Evolutionary conservation across 805 yeast species (phyloP), one percentile per base, ranked within the genome.

Genomic region (Millerozyma miso): DNA sequence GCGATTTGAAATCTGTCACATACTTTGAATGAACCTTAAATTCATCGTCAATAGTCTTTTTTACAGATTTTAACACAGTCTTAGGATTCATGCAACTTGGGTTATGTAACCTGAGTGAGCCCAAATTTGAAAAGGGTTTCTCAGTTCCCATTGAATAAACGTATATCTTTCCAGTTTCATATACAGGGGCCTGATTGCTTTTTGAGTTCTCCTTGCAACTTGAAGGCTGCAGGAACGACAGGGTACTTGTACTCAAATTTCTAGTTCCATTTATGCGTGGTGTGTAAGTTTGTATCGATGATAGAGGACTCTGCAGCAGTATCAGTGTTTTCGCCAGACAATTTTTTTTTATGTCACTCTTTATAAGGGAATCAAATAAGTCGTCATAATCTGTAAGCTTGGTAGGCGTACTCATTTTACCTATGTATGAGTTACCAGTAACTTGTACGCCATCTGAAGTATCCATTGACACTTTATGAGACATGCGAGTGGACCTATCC

Each of bases 21-120:
- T 43, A 54, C 26, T 34, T 34, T 41, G 51, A 49, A 29, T 54
- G 51, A 12, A 51, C 35, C 4, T 44, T 43, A 33, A 53, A 46
- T 39, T 56, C 60, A 7, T 39, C 41, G 8, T 36, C 29, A 10
- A 54, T 40, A 3, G 57, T 42, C n/a, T 19, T 19, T 13, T 29
- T 42, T 4, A 56, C 53, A 4, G 50, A 39, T 33, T 33, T 17
- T 19, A 31, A 20, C 7, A 37, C 33, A 18, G 31, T 19, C 17
- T 16, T 23, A 10, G 39, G 32, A 13, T 37, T 31, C 18, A 12
- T 37, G 31, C 23, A 23, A n/a, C 19, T 29, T 10, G 14, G 14
- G 5, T 39, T 31, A 12, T 19, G 39, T 13, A 45, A 33, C 1
- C 19, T 33, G 20, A 42, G 18, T 10, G 18, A 13, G 10, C 48